A percentile compares a stretch with the other conserved stretches of the same genome.
Conservation (phyloP, 2,329 filamentous ascomycete species). For the Lachnellula willkommii region DNA sequence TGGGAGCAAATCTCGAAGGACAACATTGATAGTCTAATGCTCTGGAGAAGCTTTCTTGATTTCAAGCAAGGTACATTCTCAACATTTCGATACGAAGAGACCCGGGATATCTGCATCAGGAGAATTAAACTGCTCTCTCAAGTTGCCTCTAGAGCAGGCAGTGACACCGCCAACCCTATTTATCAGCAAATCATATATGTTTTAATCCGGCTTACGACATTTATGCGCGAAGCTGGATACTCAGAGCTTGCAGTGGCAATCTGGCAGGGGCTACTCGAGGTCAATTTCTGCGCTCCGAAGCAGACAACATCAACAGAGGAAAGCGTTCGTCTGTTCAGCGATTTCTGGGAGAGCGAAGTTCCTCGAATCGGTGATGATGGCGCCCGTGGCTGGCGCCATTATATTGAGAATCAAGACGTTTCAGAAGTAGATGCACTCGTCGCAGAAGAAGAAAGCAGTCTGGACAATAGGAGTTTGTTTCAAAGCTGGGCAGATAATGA, state of each 20-base stretch:
- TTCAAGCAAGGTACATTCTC: slow-evolving; percentile 65
- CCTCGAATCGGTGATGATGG: slow-evolving; percentile 69
- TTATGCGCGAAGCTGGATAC: slow-evolving; percentile 73
- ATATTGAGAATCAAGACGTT: slow-evolving; percentile 32
- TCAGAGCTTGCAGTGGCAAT: slow-evolving; percentile 68
- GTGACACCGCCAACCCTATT: slow-evolving; percentile 13
- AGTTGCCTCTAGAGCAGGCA: slow-evolving; percentile 7
- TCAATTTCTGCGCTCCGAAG: slow-evolving; percentile 56
- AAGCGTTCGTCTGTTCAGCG: slow-evolving; percentile 46
- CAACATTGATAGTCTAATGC: slow-evolving; percentile 50
- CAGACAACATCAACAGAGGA: slow-evolving; percentile 15
- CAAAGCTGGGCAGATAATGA: slow-evolving; percentile 50
- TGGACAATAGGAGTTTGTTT: slow-evolving; percentile 31
- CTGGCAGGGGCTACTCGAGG: slow-evolving; percentile 80
- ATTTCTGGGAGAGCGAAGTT: slow-evolving; percentile 85
- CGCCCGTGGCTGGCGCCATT: slow-evolving; percentile 66
- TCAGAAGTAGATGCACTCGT: slow-evolving; percentile 15
- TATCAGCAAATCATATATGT: slow-evolving; percentile 56
- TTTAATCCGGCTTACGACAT: slow-evolving; percentile 66
- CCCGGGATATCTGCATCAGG: slow-evolving; percentile 53
- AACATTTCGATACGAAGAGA: slow-evolving; percentile 62
- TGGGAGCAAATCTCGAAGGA: slow-evolving; percentile 60
- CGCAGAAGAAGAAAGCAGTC: slow-evolving; percentile 10
- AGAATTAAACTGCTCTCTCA: slow-evolving; percentile 48
- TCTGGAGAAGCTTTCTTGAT: slow-evolving; percentile 72